phyloP scores from a whole-genome alignment of 768 basidiomycete genomes.

The Boletus edulis region DNA sequence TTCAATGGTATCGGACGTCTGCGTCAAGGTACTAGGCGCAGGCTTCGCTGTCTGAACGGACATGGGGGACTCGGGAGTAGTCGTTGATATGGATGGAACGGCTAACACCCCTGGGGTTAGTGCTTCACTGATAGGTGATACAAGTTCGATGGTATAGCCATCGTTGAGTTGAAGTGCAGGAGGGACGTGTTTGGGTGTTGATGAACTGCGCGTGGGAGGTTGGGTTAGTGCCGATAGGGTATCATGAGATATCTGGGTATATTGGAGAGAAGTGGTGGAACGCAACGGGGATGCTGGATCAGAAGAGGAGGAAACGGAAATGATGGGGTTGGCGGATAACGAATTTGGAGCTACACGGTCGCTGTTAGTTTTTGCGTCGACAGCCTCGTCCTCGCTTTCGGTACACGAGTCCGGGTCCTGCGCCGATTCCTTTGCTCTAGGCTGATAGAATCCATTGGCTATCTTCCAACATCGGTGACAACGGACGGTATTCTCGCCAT shows the following conservation, averaged over 20 bases:
- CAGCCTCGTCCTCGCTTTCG: conserved; percentile 32
- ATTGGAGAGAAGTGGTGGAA: conserved; percentile 40
- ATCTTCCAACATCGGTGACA: conserved; percentile 95
- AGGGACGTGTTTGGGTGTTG: conserved; percentile 19
- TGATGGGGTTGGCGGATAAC: conserved; percentile 27
- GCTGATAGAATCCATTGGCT: conserved; percentile 60
- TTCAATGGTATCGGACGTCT: conserved; percentile 6
- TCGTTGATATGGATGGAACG: conserved; percentile 56
- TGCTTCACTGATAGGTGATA: conserved; percentile 11
- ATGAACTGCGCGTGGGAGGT: conserved; percentile 3
- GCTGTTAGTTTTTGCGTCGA: conserved; percentile 19
- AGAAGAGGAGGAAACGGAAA: conserved; percentile 1
- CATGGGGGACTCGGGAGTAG: conserved; percentile 41
- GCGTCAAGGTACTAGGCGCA: conserved; percentile 11
- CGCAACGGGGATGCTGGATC: conserved; percentile 15
- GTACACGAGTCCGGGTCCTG: conserved; percentile 30
- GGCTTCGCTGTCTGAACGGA: conserved; percentile 21
- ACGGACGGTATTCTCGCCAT: conserved; percentile 93
- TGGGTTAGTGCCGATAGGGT: conserved; percentile 16
- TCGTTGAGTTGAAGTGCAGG: conserved; percentile 31
- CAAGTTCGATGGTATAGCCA: conserved; percentile 18
- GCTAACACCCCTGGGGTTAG: conserved; percentile 40
- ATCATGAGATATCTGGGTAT: conserved; percentile 29
- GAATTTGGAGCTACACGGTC: conserved; percentile 12
- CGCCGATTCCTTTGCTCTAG: conserved; percentile 18